Evolutionary conservation across 2,329 filamentous ascomycete genomes (phyloP).

Genomic region (Parafenestella ontariensis): DNA sequence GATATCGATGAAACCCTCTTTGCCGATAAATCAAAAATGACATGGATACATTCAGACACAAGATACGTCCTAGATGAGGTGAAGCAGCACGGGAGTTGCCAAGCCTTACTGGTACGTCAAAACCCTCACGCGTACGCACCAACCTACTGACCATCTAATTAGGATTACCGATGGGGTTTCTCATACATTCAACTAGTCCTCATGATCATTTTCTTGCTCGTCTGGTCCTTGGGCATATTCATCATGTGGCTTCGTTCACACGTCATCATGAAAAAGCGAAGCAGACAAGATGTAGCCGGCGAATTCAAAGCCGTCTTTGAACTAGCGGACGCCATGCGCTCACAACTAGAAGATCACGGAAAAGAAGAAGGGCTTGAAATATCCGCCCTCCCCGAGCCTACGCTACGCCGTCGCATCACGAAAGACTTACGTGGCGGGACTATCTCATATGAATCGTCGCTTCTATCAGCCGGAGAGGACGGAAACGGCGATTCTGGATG

Average conservation of each 20-base stretch:
- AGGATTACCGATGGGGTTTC: slow-evolving; percentile 35
- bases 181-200: slow-evolving; percentile 29
- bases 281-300: slow-evolving; percentile 13
- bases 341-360: slow-evolving; percentile 1
- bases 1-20: background rate
- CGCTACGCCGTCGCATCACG: slow-evolving; percentile 1
- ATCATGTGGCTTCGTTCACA: slow-evolving; percentile 21
- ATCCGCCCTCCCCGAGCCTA: background rate
- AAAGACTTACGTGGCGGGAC: slow-evolving; percentile 12
- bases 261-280: slow-evolving; percentile 9
- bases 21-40: background rate
- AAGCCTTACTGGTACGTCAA: slow-evolving; percentile 8
- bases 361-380: background rate
- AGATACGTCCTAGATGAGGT: slow-evolving; percentile 8
- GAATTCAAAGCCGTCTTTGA: slow-evolving; percentile 29
- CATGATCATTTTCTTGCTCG: slow-evolving; percentile 13
- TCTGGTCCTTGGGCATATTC: slow-evolving; percentile 27
- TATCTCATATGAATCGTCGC: slow-evolving; percentile 19
- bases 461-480: background rate
- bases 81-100: slow-evolving; percentile 13
- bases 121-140: slow-evolving; percentile 2
- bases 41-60: slow-evolving; percentile 6
- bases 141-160: slow-evolving; percentile 5
- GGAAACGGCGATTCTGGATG: background rate
- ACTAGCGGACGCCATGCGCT: slow-evolving; percentile 26